Conservation (phyloP, 202 grass and related monocot genomes). For the Tripidium arundinaceum region DNA sequence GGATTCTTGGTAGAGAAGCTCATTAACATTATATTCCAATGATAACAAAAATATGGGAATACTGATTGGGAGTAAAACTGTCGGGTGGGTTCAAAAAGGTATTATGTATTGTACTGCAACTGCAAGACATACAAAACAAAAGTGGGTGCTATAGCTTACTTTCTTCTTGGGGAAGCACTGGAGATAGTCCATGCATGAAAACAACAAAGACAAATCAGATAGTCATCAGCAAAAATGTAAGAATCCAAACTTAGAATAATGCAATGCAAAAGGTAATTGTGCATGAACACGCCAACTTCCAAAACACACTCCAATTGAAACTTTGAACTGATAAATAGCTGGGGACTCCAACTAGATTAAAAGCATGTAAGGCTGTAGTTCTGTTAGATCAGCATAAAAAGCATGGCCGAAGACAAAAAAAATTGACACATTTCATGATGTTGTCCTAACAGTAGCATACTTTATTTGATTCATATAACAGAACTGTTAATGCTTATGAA, state of each 20-base stretch:
- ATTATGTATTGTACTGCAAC: not conserved
- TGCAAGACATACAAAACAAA: conserved; percentile 16
- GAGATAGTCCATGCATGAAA: conserved; percentile 38
- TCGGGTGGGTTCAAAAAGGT: not conserved
- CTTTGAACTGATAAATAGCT: not conserved
- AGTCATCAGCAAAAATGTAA: conserved; percentile 30
- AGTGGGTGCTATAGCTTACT: conserved; percentile 58
- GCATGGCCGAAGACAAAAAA: not conserved
- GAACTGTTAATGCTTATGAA: not conserved
- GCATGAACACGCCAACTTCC: not conserved
- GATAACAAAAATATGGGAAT: not conserved
- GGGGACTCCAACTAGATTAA: not conserved
- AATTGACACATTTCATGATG: not conserved
- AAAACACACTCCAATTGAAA: not conserved
- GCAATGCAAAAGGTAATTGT: conserved; percentile 12
- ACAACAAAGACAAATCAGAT: conserved; percentile 41
- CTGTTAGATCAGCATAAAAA: conserved; percentile 12
- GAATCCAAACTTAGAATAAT: not conserved
- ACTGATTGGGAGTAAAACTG: not conserved
- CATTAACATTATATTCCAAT: not conserved
- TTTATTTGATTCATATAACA: not conserved
- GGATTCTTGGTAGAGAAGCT: conserved; percentile 16
- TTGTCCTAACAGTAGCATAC: not conserved
- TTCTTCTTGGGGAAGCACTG: conserved; percentile 95
- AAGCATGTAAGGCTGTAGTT: not conserved